A percentile compares a stretch with the other conserved stretches of the same genome.
Evolutionary conservation across 208 protist species (phyloP).

Genomic region (Trypanosoma boissoni): DNA sequence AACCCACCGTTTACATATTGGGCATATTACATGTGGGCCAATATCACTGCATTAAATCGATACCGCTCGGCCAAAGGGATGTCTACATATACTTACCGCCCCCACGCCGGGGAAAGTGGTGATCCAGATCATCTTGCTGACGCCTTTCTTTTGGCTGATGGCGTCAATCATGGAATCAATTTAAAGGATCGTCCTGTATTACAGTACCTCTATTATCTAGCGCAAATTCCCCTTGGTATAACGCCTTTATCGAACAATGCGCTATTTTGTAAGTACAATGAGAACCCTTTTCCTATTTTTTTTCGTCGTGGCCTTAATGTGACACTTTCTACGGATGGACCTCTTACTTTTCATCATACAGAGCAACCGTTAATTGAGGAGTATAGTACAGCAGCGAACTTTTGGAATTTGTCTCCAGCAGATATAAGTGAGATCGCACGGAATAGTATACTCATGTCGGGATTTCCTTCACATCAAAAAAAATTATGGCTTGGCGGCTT

Average conservation of each 20-base stretch:
- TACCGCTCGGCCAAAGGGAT: conserved; percentile 78
- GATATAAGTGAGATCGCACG: conserved; percentile 86
- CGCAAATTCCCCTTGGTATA: conserved; percentile 96
- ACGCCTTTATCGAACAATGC: conserved; percentile 98
- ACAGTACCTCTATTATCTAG: conserved; percentile 98
- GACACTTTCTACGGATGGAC: conserved; percentile 93
- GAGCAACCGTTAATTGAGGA: conserved; percentile 90
- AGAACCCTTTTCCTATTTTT: conserved; percentile 94
- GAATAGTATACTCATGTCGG: conserved; percentile 74
- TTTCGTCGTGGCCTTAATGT: conserved; percentile 96
- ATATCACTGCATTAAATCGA: conserved; percentile 95
- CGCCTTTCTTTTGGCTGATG: conserved; percentile 78
- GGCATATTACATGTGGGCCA: conserved; percentile 98
- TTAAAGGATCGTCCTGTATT: conserved; percentile 90
- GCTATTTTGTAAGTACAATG: conserved; percentile 95
- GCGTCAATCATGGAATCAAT: conserved; percentile 97
- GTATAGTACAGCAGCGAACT: conserved; percentile 84
- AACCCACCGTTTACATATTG: conserved; percentile 92
- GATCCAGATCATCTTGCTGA: conserved; percentile 89
- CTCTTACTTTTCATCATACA: conserved; percentile 96
- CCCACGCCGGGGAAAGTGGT: conserved; percentile 95
- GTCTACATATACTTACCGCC: conserved; percentile 94
- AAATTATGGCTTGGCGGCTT: conserved; percentile 62
- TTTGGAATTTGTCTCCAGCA: conserved; percentile 77
- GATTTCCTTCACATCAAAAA: conserved; percentile 70